Base-by-base conservation (phyloP, 140 eudicot species). In the Senecio squalidus region DNA sequence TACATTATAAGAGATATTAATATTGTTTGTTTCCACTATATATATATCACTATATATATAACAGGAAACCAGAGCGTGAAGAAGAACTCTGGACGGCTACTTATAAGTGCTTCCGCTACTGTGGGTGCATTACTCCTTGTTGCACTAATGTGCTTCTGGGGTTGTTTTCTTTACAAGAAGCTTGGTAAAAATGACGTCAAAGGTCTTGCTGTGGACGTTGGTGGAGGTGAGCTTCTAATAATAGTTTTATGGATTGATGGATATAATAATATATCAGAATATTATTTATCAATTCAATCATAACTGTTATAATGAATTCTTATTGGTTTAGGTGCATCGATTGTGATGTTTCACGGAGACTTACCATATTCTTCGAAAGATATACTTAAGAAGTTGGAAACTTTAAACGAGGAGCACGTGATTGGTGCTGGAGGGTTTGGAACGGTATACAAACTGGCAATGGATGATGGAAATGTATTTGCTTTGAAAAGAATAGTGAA, bases 91-190 rank as follows among this genome's bases (percentile, higher is more conserved):
- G 96, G 94, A 20, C 68, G 94, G 64, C 73, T 88, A 64, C 82
- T 84, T 49, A 81, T 84, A 11, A 88, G 96, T 72, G 94, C 96
- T 64, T 81, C 84, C 44, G 96, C 96, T 56, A 84, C 96, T 21
- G 85, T 86, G n/a, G 96, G 98, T 58, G 96, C 96, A 21, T 74
- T 91, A 60, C 96, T 86, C 71, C 67, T 91, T 64, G 96, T 91
- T 68, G 98, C 98, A 55, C 90, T 91, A 14, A 91, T 91, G 98
- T 91, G 98, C 73, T 86, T 80, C 76, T 86, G 98, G 96, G 98
- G 98, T 20, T 91, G 98, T 74, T 87, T 78, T 76, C 90, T 91
- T 22, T 86, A 91, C 66, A 91, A 91, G 73, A 91, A 78, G 76
- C 86, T 91, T 15, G 95, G 98, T 41, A 91, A 81, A 83, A 80